Evolutionary conservation across 495 filamentous ascomycete genomes (phyloP), one percentile per base, ranked within the genome.

Genomic region (Bacidia gigantensis): DNA sequence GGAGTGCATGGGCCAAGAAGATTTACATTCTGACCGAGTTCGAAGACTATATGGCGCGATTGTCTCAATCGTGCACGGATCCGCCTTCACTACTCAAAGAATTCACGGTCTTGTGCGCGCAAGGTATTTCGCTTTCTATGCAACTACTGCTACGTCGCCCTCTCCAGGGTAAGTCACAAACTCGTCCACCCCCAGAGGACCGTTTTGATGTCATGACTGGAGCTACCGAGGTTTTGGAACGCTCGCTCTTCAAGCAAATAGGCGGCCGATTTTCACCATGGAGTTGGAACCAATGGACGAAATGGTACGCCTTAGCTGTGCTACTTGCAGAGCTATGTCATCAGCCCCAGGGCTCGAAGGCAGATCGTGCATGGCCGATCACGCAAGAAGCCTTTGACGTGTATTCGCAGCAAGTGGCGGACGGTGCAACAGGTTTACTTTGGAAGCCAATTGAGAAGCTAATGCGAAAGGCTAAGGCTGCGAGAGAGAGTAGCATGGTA

Each of bases 301-400:
- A 54, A 11, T 54, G 51, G 51, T 49, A 54, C 20, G 44, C 32
- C 48, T 40, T 54, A 21, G 51, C 51, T 2, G 20, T 54, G 7
- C 2, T 54, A 11, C 51, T 54, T 12, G 51, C 44, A 23, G 51
- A 54, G 25, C 22, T 48, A 21, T 54, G 51, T 26, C 41, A 46
- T 17, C 18, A 48, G 10, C 26, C 26, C 2, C 35, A 23, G 23
- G 44, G 51, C 12, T n/a, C 11, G 18, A 17, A 24, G 43, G 32
- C 20, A 3, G 26, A 54, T 26, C 45, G 51, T 46, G 51, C 51
- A 10, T 54, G 51, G 51, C 12, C 18, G 2, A 24, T 49, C 5
- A 44, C 51, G 1, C 41, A 54, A 41, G 51, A 29, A 10, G 21
- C 23, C 10, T 54, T 54, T 17, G 0, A 25, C 1, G 10, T 10